A percentile compares a stretch with the other conserved stretches of the same genome.
phyloP scores from a whole-genome alignment of 2,329 filamentous ascomycete genomes.

The Exophiala aquamarina region DNA sequence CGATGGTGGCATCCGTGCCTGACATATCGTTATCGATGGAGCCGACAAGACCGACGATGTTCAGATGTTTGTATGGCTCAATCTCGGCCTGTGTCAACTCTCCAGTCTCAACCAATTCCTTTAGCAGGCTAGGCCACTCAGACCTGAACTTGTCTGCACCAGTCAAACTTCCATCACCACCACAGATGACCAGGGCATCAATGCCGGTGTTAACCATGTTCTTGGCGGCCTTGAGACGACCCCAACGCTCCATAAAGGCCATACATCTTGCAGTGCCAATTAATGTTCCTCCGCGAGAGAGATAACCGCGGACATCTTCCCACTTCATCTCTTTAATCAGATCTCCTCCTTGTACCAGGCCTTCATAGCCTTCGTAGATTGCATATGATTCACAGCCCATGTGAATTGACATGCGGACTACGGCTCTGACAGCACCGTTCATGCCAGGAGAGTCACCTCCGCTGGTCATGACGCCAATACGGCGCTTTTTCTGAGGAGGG shows the following conservation, averaged over 20 bases:
- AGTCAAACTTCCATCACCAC: slow-evolving; percentile 93
- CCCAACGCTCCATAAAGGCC: slow-evolving; percentile 85
- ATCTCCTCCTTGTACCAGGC: slow-evolving; percentile 82
- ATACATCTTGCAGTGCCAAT: slow-evolving; percentile 94
- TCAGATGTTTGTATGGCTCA: slow-evolving; percentile 78
- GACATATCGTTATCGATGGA: slow-evolving; percentile 99
- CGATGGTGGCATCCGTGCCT: slow-evolving; percentile 94
- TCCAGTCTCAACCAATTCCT: slow-evolving; percentile 75
- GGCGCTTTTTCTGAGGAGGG: slow-evolving; percentile 52
- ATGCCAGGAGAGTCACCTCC: slow-evolving; percentile 93
- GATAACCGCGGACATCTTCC: slow-evolving; percentile 92
- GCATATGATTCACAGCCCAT: slow-evolving; percentile 77
- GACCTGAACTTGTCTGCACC: slow-evolving; percentile 89
- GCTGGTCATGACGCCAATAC: slow-evolving; percentile 89
- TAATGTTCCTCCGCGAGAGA: slow-evolving; percentile 90
- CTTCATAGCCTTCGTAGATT: slow-evolving; percentile 93
- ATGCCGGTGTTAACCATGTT: slow-evolving; percentile 93
- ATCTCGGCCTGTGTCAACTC: slow-evolving; percentile 71
- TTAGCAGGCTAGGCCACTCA: slow-evolving; percentile 86
- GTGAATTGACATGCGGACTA: slow-evolving; percentile 88
- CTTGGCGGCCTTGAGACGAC: slow-evolving; percentile 81
- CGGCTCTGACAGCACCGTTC: slow-evolving; percentile 86
- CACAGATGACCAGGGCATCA: slow-evolving; percentile 93
- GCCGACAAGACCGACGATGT: slow-evolving; percentile 93
- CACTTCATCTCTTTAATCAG: slow-evolving; percentile 86